phyloP scores from a whole-genome alignment of 225 moss, liverwort and hornwort genomes.

The Climacium dendroides region DNA sequence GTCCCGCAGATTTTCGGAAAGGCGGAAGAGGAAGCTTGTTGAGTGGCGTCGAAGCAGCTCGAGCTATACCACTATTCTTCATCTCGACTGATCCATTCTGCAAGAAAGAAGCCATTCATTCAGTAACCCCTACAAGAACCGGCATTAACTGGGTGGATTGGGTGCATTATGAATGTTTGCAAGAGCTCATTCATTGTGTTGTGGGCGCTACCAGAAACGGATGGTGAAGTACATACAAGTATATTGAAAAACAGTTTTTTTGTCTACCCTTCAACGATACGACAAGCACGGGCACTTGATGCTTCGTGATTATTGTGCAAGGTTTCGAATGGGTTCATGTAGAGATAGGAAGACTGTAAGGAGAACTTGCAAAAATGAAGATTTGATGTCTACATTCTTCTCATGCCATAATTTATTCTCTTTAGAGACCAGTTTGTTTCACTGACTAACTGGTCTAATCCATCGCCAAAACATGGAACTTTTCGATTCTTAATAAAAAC shows the following conservation, averaged over 20 bases:
- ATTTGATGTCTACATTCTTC: background rate
- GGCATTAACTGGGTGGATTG: background rate
- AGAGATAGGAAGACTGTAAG: too few relatives aligned
- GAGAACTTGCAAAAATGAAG: background rate
- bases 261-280: background rate
- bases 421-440: background rate
- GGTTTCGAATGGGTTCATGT: background rate
- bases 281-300: accelerated
- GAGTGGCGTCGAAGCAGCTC: background rate
- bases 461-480: too few relatives aligned
- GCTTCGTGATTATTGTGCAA: too few relatives aligned
- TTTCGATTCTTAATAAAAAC: too few relatives aligned
- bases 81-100: background rate
- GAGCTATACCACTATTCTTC: background rate
- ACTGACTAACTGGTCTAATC: too few relatives aligned
- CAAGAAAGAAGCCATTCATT: background rate
- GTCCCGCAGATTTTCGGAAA: background rate
- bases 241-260: too few relatives aligned
- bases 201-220: background rate
- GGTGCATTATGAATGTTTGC: background rate
- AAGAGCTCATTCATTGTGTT: background rate
- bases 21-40: conserved; percentile 16
- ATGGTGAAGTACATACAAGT: background rate
- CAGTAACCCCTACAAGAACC: background rate
- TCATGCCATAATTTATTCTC: background rate